These are phyloP conservation scores for Coemansia sp. DNA, from an alignment of 192 early-diverging fungal species.

Conservation along the genomic window DNA sequence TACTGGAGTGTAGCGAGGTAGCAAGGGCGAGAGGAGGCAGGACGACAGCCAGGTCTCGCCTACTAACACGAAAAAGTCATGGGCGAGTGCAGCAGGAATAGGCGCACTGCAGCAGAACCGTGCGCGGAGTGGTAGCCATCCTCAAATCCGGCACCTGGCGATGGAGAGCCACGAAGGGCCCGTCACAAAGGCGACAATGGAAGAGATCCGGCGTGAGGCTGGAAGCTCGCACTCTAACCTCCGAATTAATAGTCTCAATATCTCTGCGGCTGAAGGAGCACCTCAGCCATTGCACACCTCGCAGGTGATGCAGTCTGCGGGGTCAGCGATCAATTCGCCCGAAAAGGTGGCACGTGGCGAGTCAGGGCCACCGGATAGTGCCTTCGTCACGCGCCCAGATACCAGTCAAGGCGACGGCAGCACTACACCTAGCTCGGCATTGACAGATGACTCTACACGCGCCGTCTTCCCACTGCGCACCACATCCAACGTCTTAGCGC, in stretches of 20 bases:
- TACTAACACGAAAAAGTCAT: slow-evolving; percentile 25
- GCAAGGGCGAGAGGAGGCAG: slow-evolving; percentile 31
- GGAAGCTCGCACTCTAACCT: slow-evolving; percentile 38
- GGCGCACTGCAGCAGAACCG: slow-evolving; percentile 33
- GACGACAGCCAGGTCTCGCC: slow-evolving; percentile 32
- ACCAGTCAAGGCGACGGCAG: neutral
- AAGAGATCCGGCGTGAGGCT: slow-evolving; percentile 55
- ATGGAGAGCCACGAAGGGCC: slow-evolving; percentile 54
- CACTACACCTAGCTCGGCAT: slow-evolving; percentile 12
- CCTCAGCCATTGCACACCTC: slow-evolving; percentile 1
- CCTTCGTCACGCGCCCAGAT: slow-evolving; percentile 1
- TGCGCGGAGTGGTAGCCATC: slow-evolving; percentile 48
- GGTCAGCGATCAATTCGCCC: neutral
- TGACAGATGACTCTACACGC: slow-evolving; percentile 11
- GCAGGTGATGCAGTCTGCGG: slow-evolving; percentile 7
- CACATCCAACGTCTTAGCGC: slow-evolving; percentile 31
- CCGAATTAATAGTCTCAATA: slow-evolving; percentile 40
- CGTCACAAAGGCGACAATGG: slow-evolving; percentile 54
- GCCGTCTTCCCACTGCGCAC: slow-evolving; percentile 49
- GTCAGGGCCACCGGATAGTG: slow-evolving; percentile 2
- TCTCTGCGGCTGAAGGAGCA: neutral
- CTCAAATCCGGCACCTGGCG: slow-evolving; percentile 54
- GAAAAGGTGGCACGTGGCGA: slow-evolving; percentile 6
- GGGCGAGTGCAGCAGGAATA: slow-evolving; percentile 31
- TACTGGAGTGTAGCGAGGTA: slow-evolving; percentile 35